These are phyloP conservation scores for Kondoa subrosea DNA, from an alignment of 768 basidiomycete genomes.

Conservation along the genomic window DNA sequence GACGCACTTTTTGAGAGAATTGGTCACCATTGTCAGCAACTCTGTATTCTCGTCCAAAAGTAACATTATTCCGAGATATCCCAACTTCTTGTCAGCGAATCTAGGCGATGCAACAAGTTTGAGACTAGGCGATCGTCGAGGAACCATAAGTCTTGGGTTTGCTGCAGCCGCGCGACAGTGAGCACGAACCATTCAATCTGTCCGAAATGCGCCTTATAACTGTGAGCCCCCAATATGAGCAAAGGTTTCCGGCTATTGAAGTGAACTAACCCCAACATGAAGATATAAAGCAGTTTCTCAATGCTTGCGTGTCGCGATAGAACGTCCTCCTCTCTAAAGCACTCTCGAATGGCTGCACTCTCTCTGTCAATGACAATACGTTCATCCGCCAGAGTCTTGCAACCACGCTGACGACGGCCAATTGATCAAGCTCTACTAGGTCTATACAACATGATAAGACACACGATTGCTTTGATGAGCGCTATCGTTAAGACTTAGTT, in stretches of 20 bases:
- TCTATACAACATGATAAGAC: not conserved
- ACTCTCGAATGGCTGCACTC: slow-evolving; percentile 87
- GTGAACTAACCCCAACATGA: slow-evolving; percentile 53
- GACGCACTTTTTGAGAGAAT: slow-evolving; percentile 88
- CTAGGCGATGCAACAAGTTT: slow-evolving; percentile 61
- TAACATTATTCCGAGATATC: slow-evolving; percentile 95
- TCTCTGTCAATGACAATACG: slow-evolving; percentile 92
- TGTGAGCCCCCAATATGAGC: too few relatives aligned
- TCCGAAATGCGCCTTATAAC: slow-evolving; percentile 94
- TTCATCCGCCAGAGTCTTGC: slow-evolving; percentile 99
- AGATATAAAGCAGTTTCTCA: slow-evolving; percentile 93
- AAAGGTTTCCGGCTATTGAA: too few relatives aligned
- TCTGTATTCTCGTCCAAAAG: slow-evolving; percentile 94
- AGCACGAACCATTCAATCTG: slow-evolving; percentile 64
- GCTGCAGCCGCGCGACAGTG: slow-evolving; percentile 46
- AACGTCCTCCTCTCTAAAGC: slow-evolving; percentile 83
- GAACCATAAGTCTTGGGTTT: not conserved
- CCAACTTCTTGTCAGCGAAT: slow-evolving; percentile 88
- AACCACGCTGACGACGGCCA: slow-evolving; percentile 42
- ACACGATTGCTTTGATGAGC: slow-evolving; percentile 20
- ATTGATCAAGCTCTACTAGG: not conserved
- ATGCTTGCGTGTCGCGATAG: slow-evolving; percentile 72
- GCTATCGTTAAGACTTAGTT: slow-evolving; percentile 11
- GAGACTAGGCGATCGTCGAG: not conserved
- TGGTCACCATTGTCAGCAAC: slow-evolving; percentile 89